A percentile compares a stretch with the other conserved stretches of the same genome.
These are phyloP conservation scores for Drechslera avenae DNA, from an alignment of 2,329 filamentous ascomycete genomes.

Conservation along the genomic window DNA sequence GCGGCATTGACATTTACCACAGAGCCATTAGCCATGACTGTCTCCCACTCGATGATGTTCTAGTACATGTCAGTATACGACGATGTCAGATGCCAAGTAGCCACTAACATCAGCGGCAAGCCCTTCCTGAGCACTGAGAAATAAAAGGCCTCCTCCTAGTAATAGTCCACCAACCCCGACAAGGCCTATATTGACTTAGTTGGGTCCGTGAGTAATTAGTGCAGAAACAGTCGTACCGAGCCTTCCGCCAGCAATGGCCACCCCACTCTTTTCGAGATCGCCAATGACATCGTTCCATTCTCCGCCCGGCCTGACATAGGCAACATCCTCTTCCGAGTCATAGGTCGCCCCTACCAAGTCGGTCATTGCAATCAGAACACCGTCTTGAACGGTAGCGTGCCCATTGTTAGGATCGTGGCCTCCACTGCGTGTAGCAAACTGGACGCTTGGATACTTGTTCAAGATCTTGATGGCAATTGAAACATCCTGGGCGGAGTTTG, in stretches of 20 bases:
- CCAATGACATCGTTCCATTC: conserved; percentile 50
- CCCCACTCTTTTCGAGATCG: conserved; percentile 41
- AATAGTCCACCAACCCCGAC: conserved; percentile 31
- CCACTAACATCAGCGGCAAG: conserved; percentile 33
- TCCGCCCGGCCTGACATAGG: conserved; percentile 49
- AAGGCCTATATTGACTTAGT: conserved; percentile 16
- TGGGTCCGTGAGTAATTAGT: background rate
- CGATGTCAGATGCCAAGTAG: background rate
- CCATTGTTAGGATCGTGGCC: conserved; percentile 49
- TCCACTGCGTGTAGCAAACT: conserved; percentile 35
- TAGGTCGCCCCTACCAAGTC: conserved; percentile 46
- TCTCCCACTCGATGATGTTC: conserved; percentile 43
- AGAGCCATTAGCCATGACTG: conserved; percentile 40
- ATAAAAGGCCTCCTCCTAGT: conserved; percentile 29
- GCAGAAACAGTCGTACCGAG: conserved; percentile 15
- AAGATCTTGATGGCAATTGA: conserved; percentile 31
- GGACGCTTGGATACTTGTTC: conserved; percentile 26
- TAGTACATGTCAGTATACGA: conserved; percentile 5
- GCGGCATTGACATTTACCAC: conserved; percentile 32
- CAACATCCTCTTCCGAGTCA: conserved; percentile 40
- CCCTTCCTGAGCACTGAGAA: conserved; percentile 32
- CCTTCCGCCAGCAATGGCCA: conserved; percentile 41
- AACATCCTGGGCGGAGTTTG: conserved; percentile 30
- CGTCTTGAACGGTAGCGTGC: conserved; percentile 44
- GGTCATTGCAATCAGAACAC: conserved; percentile 47